phyloP scores from a whole-genome alignment of 768 basidiomycete species.

The Amanita phalloides region DNA sequence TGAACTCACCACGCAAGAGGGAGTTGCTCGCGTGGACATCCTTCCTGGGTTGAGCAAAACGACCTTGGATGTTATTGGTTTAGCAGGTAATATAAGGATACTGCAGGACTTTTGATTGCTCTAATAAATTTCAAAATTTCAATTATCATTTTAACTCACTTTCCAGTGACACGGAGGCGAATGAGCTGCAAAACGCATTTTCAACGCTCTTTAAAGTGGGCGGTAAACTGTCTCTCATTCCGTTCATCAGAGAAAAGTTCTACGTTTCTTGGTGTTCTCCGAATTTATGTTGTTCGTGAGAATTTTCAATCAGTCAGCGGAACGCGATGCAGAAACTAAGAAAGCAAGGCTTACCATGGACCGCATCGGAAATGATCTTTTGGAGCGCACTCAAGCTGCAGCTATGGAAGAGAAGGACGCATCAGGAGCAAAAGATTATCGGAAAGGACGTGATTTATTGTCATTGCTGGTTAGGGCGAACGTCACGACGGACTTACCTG shows the following conservation, averaged over 20 bases:
- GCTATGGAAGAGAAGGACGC: constrained; percentile 14
- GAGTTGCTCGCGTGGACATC: constrained; percentile 36
- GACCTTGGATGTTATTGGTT: constrained; percentile 70
- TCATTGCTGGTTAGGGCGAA: constrained; percentile 55
- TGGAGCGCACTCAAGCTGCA: constrained; percentile 37
- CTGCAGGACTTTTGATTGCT: background rate
- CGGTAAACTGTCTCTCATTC: constrained; percentile 21
- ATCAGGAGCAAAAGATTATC: constrained; percentile 17
- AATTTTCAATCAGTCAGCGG: constrained; percentile 18
- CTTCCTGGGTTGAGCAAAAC: constrained; percentile 54
- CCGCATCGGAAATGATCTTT: constrained; percentile 37
- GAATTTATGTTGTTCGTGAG: background rate
- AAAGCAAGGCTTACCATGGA: constrained; percentile 30
- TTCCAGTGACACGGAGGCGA: constrained; percentile 19
- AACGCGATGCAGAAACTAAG: constrained; percentile 17
- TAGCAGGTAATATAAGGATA: constrained; percentile 38
- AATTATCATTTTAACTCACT: constrained; percentile 24
- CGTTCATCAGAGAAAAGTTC: constrained; percentile 17
- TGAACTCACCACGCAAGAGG: constrained; percentile 21
- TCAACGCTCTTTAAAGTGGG: constrained; percentile 35
- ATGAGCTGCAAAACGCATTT: constrained; percentile 45
- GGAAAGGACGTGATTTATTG: constrained; percentile 42
- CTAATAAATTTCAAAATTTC: constrained; percentile 10
- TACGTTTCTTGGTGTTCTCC: constrained; percentile 27
- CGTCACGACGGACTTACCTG: constrained; percentile 47